Base-by-base conservation (phyloP, 202 grass and related monocot species). In the Digitaria exilis region DNA sequence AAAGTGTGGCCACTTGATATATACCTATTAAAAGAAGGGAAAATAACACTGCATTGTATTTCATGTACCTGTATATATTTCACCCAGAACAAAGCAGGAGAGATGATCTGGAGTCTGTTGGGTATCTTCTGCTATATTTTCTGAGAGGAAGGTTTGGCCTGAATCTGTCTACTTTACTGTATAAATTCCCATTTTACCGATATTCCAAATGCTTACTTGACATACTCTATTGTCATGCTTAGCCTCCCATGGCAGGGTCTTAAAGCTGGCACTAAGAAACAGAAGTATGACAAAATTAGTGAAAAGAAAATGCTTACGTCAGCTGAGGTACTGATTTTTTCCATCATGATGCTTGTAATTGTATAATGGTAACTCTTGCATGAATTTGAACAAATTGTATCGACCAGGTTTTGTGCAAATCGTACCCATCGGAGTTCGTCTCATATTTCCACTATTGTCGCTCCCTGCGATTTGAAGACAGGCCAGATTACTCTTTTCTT, bases 301-400 rank as follows among this genome's bases (percentile, higher is more conserved):
- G 95, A 98, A 91, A 98, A 98, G 87, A 98, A 98, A 88, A 95
- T 95, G 90, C 91, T 98, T 76, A 98, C 95, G 75, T 89, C 92
- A 70, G 82, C 94, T 44, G 90, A 98, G 90, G 95, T 98, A 90
- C 56, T 87, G 60, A 35, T 48, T 82, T 39, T 88, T 60, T 28
- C 82, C 19, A 68, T 78, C 46, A 49, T 72, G 44, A 74, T 85
- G 59, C 66, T 85, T 69, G 28, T 76, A 37, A 65, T 81, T 63
- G 31, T 70, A 29, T 77, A 58, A 48, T 58, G 60, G 30, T 83
- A 75, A 59, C 25, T 67, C 26, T 18, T 51, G 65, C 28, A 56
- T n/a, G 79, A 32, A 87, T 86, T 64, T 81, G 46, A 71, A 84
- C 54, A 78, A 85, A 86, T 58, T 76, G 7, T 61, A 69, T 79